Conservation (phyloP, 495 filamentous ascomycete genomes). For the Podospora australis region DNA sequence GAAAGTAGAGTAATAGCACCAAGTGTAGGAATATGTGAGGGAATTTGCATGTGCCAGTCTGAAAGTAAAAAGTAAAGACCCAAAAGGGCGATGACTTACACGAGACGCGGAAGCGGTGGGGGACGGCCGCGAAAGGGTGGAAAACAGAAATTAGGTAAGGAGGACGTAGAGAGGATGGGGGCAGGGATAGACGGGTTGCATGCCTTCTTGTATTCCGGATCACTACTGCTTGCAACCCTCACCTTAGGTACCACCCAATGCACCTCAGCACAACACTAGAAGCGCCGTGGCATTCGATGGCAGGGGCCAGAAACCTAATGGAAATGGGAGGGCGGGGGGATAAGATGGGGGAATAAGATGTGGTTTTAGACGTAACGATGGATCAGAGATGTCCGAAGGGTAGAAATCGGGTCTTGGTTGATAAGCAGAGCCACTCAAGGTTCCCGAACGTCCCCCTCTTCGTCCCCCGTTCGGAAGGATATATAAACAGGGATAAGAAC, state of each 20-base stretch:
- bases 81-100: too few relatives aligned
- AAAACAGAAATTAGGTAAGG: conserved; percentile 16
- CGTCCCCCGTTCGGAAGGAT: neutral
- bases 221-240: too few relatives aligned
- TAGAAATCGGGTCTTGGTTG: conserved; percentile 1
- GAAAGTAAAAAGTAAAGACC: too few relatives aligned
- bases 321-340: neutral
- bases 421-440: conserved; percentile 7
- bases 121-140: too few relatives aligned
- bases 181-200: conserved; percentile 11
- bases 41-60: too few relatives aligned
- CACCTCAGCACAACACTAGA: neutral
- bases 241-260: too few relatives aligned
- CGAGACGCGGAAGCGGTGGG: too few relatives aligned
- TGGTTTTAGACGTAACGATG: neutral
- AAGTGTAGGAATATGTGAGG: too few relatives aligned
- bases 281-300: conserved; percentile 2
- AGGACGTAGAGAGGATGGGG: conserved; percentile 9
- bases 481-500: conserved; percentile 1
- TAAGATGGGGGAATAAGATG: neutral
- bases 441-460: too few relatives aligned
- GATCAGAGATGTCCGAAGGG: conserved; percentile 3
- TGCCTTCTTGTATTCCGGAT: conserved; percentile 12
- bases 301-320: neutral
- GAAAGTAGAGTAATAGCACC: too few relatives aligned